Conservation (phyloP, 2,329 filamentous ascomycete genomes). For the Microsporum ferrugineum region DNA sequence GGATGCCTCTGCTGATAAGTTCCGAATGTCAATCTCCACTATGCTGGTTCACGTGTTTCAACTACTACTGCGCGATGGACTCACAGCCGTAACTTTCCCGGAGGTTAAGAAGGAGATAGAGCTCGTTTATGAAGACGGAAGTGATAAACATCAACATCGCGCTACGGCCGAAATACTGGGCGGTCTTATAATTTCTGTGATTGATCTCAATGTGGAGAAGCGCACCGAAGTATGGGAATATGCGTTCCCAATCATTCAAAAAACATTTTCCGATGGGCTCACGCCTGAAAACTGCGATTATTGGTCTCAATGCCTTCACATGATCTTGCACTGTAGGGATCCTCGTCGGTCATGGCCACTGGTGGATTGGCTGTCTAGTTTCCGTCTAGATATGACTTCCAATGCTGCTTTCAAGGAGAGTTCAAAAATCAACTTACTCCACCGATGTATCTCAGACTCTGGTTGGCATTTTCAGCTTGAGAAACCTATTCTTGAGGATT, state of each 20-base stretch:
- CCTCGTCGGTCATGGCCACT: slow-evolving; percentile 79
- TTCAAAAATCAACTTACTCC: slow-evolving; percentile 82
- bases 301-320: slow-evolving; percentile 88
- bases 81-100: slow-evolving; percentile 67
- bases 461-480: slow-evolving; percentile 96
- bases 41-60: slow-evolving; percentile 84
- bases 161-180: slow-evolving; percentile 90
- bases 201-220: slow-evolving; percentile 62
- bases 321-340: slow-evolving; percentile 79
- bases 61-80: slow-evolving; percentile 62
- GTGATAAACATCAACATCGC: slow-evolving; percentile 93
- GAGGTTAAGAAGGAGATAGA: slow-evolving; percentile 74
- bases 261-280: slow-evolving; percentile 78
- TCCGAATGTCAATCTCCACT: slow-evolving; percentile 78
- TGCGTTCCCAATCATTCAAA: slow-evolving; percentile 74
- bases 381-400: slow-evolving; percentile 84
- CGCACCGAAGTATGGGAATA: slow-evolving; percentile 76
- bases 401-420: slow-evolving; percentile 99
- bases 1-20: slow-evolving; percentile 68
- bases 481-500: slow-evolving; percentile 77
- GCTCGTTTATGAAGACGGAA: slow-evolving; percentile 78
- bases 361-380: slow-evolving; percentile 67
- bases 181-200: slow-evolving; percentile 67
- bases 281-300: slow-evolving; percentile 91
- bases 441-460: slow-evolving; percentile 73